Percentiles rank a stretch among this genome's conserved stretches.
Conservation (phyloP, 2,329 filamentous ascomycete genomes). For the Capronia epimyces region DNA sequence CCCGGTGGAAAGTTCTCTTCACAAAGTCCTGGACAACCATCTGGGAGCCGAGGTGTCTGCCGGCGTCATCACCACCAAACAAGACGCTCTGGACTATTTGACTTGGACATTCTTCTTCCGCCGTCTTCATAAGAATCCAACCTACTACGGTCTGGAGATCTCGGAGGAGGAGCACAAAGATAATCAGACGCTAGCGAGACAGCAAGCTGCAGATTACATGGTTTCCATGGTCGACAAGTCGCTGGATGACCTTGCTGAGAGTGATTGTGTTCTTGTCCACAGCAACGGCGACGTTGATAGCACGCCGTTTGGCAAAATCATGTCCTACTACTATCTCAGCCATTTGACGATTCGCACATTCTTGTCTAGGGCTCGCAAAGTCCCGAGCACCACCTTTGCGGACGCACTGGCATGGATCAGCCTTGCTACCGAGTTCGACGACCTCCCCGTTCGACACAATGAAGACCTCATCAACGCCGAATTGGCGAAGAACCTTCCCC, state of each 20-base stretch:
- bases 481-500: slow-evolving; percentile 71
- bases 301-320: slow-evolving; percentile 91
- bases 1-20: slow-evolving; percentile 90
- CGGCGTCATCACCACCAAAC: slow-evolving; percentile 86
- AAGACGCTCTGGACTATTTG: slow-evolving; percentile 93
- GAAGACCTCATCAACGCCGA: slow-evolving; percentile 96
- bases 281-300: slow-evolving; percentile 84
- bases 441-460: slow-evolving; percentile 94
- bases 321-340: slow-evolving; percentile 98
- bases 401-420: slow-evolving; percentile 91
- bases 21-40: slow-evolving; percentile 96
- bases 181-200: slow-evolving; percentile 76
- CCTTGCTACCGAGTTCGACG: slow-evolving; percentile 89
- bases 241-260: slow-evolving; percentile 72
- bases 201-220: slow-evolving; percentile 90
- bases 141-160: slow-evolving; percentile 94
- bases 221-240: slow-evolving; percentile 85
- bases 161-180: slow-evolving; percentile 72
- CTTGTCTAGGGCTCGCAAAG: slow-evolving; percentile 65
- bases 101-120: slow-evolving; percentile 99
- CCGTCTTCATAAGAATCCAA: slow-evolving; percentile 93
- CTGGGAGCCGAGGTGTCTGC: slow-evolving; percentile 90
- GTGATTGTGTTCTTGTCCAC: slow-evolving; percentile 74
- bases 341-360: slow-evolving; percentile 90
- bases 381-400: slow-evolving; percentile 60